Percentiles rank a stretch among this genome's conserved stretches.
These are phyloP conservation scores for Brassica napus DNA, from an alignment of 345 rosid genomes.

Conservation along the genomic window DNA sequence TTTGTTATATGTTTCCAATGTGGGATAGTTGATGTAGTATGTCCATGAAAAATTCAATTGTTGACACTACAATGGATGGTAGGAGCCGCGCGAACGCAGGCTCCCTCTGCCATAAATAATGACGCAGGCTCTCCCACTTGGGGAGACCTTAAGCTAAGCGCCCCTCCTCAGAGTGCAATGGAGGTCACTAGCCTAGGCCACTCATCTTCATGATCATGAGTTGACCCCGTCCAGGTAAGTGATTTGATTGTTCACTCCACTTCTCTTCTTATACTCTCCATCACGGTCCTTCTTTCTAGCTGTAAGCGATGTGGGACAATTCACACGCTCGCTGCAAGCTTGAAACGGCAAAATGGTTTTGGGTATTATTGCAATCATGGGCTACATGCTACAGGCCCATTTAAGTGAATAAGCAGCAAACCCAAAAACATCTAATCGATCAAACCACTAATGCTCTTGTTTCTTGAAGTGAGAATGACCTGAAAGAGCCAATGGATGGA, in stretches of 20 bases:
- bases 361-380: background rate
- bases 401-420: background rate
- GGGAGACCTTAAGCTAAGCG: slow-evolving; percentile 38
- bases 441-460: background rate
- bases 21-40: no score
- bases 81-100: slow-evolving; percentile 57
- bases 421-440: background rate
- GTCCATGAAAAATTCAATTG: no score
- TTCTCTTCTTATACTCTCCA: background rate
- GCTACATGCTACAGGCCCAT: slow-evolving; percentile 11
- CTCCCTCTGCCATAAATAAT: slow-evolving; percentile 54
- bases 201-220: slow-evolving; percentile 24
- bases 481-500: background rate
- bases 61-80: background rate
- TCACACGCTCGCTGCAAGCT: background rate
- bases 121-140: slow-evolving; percentile 53
- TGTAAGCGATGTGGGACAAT: slow-evolving; percentile 19
- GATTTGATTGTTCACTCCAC: rapidly evolving
- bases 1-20: no score
- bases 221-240: slow-evolving; percentile 47
- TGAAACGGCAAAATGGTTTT: background rate
- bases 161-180: slow-evolving; percentile 37
- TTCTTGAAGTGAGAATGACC: background rate
- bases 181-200: slow-evolving; percentile 42
- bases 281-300: rapidly evolving